Evolutionary conservation across 768 basidiomycete species (phyloP), one percentile per base, ranked within the genome.

Genomic region (Tylopilus cervinicoccineus): DNA sequence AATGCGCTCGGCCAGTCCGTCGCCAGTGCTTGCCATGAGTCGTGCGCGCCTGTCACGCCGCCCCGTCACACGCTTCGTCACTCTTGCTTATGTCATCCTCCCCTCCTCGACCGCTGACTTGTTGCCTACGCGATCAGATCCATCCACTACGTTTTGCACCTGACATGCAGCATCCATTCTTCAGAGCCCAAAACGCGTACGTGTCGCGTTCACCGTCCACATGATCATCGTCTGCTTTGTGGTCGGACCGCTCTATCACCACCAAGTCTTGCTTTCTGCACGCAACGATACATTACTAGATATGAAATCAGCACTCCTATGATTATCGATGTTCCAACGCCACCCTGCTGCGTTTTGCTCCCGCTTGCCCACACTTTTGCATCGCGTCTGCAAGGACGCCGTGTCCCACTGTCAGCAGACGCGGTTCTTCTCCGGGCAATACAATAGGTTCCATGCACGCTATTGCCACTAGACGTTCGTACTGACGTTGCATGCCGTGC

Each of bases 281-380:
- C 13, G 34, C 58, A 49, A 51, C 53, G 45, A 46, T 61, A 55
- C 54, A 50, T 51, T 17, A 23, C 51, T 36, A 43, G 57, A 64
- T 65, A 65, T 64, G 62, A 64, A 63, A 60, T 62, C 52, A 47
- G 34, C 33, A 11, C 58, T 43, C 61, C 55, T 57, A 59, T 50
- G 53, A 56, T 59, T 50, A 57, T 63, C 63, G 57, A 55, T 63
- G 31, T 13, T 19, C 31, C 42, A 26, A 16, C 45, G 33, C 55
- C 40, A 43, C 28, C 20, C 19, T 48, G 22, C 42, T 33, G 48
- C 47, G 26, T 51, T 42, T 43, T 40, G 45, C 51, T 36, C 28
- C 43, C 51, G 49, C 54, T 47, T 26, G 24, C 43, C 55, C 47
- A 54, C 53, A 51, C 43, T 48, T 42, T 39, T 44, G 36, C 43